phyloP scores from a whole-genome alignment of 192 early-diverging fungal genomes.

The Cladochytrium replicatum region DNA sequence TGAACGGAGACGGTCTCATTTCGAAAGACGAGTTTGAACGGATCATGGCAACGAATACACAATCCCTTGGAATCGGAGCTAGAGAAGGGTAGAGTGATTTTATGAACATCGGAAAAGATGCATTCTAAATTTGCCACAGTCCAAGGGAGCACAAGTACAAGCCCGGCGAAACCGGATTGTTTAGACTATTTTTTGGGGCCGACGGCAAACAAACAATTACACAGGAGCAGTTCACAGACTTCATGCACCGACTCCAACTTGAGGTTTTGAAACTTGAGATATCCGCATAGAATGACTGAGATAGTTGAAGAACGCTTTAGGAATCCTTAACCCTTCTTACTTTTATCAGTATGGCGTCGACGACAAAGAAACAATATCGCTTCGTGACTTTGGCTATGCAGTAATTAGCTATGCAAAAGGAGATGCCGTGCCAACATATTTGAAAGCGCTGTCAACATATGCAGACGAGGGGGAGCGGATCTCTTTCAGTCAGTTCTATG shows the following conservation, averaged over 20 bases:
- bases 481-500: slow-evolving; percentile 21
- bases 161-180: slow-evolving; percentile 6
- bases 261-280: slow-evolving; percentile 27
- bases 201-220: slow-evolving; percentile 20
- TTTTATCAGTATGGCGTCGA: slow-evolving; percentile 24
- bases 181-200: slow-evolving; percentile 22
- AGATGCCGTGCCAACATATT: slow-evolving; percentile 9
- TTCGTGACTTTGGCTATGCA: slow-evolving; percentile 19
- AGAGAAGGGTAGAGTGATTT: slow-evolving; percentile 4
- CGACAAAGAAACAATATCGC: slow-evolving; percentile 18
- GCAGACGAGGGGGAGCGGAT: slow-evolving; percentile 18
- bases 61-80: slow-evolving; percentile 4
- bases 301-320: too few species aligned
- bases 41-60: slow-evolving; percentile 25
- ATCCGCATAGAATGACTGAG: too few species aligned
- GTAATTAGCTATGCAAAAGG: slow-evolving; percentile 15
- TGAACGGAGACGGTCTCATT: slow-evolving; percentile 25
- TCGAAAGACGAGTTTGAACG: slow-evolving; percentile 26
- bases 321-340: too few species aligned
- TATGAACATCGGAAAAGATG: too few species aligned
- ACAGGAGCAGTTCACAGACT: slow-evolving; percentile 22
- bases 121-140: too few species aligned
- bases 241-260: slow-evolving; percentile 22
- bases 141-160: neutral
- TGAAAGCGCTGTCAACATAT: too few species aligned